Base-by-base conservation (phyloP, 352 stramenopile species). In the Phytophthora fragariaefolia region DNA sequence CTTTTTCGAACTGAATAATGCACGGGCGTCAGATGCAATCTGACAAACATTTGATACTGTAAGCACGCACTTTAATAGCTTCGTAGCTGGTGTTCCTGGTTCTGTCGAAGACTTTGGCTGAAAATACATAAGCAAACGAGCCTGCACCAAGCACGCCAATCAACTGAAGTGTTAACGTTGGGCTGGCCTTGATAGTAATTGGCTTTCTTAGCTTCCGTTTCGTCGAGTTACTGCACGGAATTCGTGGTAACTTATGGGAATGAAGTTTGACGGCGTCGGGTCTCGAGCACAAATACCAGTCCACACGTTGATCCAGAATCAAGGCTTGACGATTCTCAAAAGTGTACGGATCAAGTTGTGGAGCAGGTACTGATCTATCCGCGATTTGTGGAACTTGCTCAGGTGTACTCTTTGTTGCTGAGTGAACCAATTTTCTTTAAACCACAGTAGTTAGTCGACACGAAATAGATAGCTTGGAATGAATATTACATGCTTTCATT, bases 91-190 rank as follows among this genome's bases (percentile, higher is more conserved):
- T 59, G 27, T 70, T 69, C 10, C 40, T 72, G 23, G 64, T 17
- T 13, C 46, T 63, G n/a, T 77, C 68, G 20, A 68, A 40, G 45
- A 83, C 50, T 20, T 68, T 81, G 4, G 74, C 84, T 27, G 84
- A 85, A 52, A 90, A 96, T 0, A 96, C 87, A 59, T 80, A 76
- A 10, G 87, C 85, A 59, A 93, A 96, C 15, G 82, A 83, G 23
- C 87, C 87, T 24, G 85, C 85, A 24, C 87, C 87, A 7, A 96
- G 68, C 32, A 91, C 66, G 6, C 83, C 83, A 22, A 83, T 63
- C 2, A 89, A 66, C 42, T 91, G 53, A 28, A 87, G 45, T 28
- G 51, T 61, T 27, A 81, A 56, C 22, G 70, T 72, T 7, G 66
- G 13, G 30, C 76, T 74, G 17, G 82, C 34, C 18, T 69, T 50